Evolutionary conservation across 2,329 filamentous ascomycete genomes (phyloP).

Genomic region (Paraconiothyrium sp.): DNA sequence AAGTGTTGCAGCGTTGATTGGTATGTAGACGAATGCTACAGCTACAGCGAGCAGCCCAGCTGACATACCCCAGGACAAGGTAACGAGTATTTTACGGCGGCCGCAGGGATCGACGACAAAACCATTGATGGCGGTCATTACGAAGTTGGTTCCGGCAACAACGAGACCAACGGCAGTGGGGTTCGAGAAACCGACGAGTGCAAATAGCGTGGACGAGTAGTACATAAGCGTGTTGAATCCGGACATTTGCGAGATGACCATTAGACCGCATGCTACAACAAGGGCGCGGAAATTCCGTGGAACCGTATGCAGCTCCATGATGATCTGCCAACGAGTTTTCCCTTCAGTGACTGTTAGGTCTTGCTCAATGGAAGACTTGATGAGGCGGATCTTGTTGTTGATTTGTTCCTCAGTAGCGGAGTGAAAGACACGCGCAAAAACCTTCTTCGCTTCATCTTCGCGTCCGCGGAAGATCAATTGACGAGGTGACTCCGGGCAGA

Average conservation of each 20-base stretch:
- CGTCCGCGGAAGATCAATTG: conserved; percentile 59
- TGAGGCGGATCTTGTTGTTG: conserved; percentile 55
- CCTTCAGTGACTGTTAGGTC: conserved; percentile 51
- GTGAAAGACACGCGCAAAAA: conserved; percentile 55
- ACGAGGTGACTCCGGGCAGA: conserved; percentile 55
- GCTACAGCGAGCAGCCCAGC: conserved; percentile 55
- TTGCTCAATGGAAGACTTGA: conserved; percentile 53
- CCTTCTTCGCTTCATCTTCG: conserved; percentile 49
- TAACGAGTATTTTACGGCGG: conserved; percentile 56
- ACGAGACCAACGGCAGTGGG: conserved; percentile 58
- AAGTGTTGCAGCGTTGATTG: conserved; percentile 55
- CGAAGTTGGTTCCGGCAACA: conserved; percentile 58
- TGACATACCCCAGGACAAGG: conserved; percentile 58
- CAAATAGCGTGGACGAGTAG: conserved; percentile 55
- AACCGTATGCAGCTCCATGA: conserved; percentile 58
- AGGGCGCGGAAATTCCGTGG: conserved; percentile 58
- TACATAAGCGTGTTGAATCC: conserved; percentile 60
- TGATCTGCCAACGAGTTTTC: conserved; percentile 54
- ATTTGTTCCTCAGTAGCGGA: conserved; percentile 56
- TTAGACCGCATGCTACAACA: conserved; percentile 60
- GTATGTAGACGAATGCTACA: conserved; percentile 58
- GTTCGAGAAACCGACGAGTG: conserved; percentile 61
- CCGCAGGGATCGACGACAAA: conserved; percentile 58
- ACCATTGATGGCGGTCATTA: conserved; percentile 61
- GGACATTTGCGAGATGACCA: conserved; percentile 61